A percentile compares a stretch with the other conserved stretches of the same genome.
phyloP scores from a whole-genome alignment of 2,329 filamentous ascomycete species.

The Anthostomella pinea region DNA sequence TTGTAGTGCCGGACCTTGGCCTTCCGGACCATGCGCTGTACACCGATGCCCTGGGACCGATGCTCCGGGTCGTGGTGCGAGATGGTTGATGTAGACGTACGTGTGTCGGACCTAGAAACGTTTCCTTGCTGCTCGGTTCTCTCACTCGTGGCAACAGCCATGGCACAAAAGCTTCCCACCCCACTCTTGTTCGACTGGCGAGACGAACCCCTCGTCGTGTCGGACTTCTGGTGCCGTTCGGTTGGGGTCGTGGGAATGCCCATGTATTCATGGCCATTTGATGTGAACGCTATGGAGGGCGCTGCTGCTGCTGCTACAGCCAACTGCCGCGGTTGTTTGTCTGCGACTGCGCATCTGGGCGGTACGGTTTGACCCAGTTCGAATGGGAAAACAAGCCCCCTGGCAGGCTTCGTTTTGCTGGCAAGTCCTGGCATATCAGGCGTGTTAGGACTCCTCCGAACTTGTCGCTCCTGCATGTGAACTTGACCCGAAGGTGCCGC shows the following conservation, averaged over 20 bases:
- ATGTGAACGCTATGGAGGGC: no score
- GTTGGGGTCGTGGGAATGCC: conserved; percentile 15
- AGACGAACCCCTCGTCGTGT: conserved; percentile 11
- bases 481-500: conserved; percentile 24
- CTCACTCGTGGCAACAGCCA: conserved; percentile 6
- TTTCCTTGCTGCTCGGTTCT: not conserved
- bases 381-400: no score
- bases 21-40: conserved; percentile 23
- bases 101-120: not conserved
- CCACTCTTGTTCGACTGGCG: conserved; percentile 19
- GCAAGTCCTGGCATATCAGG: no score
- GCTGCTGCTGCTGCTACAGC: no score
- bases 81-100: conserved; percentile 1
- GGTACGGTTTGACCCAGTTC: no score
- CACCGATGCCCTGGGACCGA: conserved; percentile 15
- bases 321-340: no score
- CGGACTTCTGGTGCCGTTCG: conserved; percentile 16
- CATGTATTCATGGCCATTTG: conserved; percentile 4
- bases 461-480: conserved; percentile 18
- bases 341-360: no score
- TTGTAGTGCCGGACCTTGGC: conserved; percentile 23
- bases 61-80: conserved; percentile 1
- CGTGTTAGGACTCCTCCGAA: conserved; percentile 3
- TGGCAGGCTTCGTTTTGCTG: no score
- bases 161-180: conserved; percentile 7